phyloP scores from a whole-genome alignment of 768 basidiomycete genomes.

The Strobilomyces confusus region DNA sequence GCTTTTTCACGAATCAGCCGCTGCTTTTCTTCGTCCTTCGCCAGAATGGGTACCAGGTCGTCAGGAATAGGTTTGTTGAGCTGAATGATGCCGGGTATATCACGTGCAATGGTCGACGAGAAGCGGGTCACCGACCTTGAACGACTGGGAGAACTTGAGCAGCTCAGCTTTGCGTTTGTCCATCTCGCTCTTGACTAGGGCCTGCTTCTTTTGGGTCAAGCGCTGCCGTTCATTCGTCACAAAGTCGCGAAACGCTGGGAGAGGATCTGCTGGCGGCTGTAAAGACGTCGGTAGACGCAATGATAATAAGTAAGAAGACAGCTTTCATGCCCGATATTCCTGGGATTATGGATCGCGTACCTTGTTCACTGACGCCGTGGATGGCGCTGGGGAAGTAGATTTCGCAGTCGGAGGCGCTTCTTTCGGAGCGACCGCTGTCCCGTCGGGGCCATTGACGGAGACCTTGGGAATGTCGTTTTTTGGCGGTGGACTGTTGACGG shows the following conservation, averaged over 20 bases:
- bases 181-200: conserved; percentile 87
- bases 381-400: conserved; percentile 62
- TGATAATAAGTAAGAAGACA: conserved; percentile 3
- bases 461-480: conserved; percentile 64
- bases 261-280: conserved; percentile 68
- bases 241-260: conserved; percentile 87
- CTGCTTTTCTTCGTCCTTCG: conserved; percentile 93
- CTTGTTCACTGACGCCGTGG: conserved; percentile 44
- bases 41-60: conserved; percentile 86
- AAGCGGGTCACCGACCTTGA: conserved; percentile 67
- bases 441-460: conserved; percentile 76
- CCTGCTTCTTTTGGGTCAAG: conserved; percentile 86
- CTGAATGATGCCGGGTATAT: conserved; percentile 35
- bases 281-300: conserved; percentile 6
- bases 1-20: conserved; percentile 78
- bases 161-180: conserved; percentile 92
- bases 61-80: conserved; percentile 94
- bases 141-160: conserved; percentile 86
- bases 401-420: conserved; percentile 48
- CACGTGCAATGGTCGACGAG: background rate
- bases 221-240: conserved; percentile 90
- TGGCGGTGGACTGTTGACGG: conserved; percentile 24
- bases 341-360: conserved; percentile 31
- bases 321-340: background rate
- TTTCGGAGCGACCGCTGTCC: conserved; percentile 42